These are phyloP conservation scores for Thraustochytrium sp. DNA, from an alignment of 352 stramenopile species.

Conservation along the genomic window DNA sequence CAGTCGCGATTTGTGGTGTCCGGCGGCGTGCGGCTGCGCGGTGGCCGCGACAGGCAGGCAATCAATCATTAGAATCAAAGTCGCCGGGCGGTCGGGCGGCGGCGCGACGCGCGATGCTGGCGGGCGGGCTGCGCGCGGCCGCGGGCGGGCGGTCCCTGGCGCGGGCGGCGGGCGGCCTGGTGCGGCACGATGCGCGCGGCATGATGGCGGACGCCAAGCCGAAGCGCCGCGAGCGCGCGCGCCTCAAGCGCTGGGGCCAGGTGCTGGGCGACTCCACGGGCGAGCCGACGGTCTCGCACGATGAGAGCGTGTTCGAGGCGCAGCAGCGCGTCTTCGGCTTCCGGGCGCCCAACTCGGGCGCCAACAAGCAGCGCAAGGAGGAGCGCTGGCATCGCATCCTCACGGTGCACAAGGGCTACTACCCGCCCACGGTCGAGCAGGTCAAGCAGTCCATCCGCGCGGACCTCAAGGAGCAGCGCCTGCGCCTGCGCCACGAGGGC, in stretches of 20 bases:
- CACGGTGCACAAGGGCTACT: neutral
- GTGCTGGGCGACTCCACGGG: neutral
- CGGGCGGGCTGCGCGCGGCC: no score
- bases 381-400: no score
- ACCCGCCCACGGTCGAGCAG: neutral
- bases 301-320: neutral
- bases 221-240: neutral
- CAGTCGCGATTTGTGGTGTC: no score
- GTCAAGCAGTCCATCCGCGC: neutral
- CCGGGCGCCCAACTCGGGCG: neutral
- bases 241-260: neutral
- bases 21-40: no score
- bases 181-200: no score
- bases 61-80: no score
- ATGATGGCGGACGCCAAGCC: no score
- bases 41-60: no score
- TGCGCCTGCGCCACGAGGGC: neutral
- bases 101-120: no score
- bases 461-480: neutral
- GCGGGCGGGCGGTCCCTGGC: no score
- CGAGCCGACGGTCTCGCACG: neutral
- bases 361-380: neutral
- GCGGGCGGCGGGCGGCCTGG: no score
- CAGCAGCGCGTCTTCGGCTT: slow-evolving; percentile 21
- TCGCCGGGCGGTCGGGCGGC: no score